Conservation (phyloP, 139 green algal species). For the Parachlorella kessleri region DNA sequence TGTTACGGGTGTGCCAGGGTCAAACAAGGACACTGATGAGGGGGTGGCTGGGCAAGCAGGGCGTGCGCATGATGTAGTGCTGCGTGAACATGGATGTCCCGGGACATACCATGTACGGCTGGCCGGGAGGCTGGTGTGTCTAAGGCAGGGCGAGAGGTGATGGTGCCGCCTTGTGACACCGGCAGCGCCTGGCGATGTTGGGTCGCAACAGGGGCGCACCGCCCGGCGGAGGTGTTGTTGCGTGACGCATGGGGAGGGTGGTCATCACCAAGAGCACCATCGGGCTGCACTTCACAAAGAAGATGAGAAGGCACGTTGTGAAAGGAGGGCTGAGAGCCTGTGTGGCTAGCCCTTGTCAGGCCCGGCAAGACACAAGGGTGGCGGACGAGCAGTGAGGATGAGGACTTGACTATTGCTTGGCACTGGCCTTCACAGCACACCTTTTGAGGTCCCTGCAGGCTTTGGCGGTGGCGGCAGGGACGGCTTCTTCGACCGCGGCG, state of each 20-base stretch:
- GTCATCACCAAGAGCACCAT: no score
- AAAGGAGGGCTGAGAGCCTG: not conserved
- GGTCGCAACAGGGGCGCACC: no score
- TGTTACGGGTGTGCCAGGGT: no score
- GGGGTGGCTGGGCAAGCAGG: not conserved
- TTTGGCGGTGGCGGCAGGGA: not conserved
- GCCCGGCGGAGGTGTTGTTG: no score
- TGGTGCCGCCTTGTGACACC: no score
- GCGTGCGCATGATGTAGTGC: not conserved
- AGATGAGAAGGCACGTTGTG: not conserved
- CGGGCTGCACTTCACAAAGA: not conserved
- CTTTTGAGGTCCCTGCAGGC: not conserved
- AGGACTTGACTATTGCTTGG: no score
- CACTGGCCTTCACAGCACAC: not conserved
- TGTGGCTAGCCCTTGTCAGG: not conserved
- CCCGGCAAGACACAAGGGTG: no score
- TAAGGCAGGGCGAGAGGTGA: no score
- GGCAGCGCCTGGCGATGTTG: no score
- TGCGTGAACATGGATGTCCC: not conserved
- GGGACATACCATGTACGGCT: not conserved
- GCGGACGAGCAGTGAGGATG: no score
- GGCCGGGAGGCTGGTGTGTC: not conserved
- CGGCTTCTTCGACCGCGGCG: not conserved
- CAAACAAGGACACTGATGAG: no score
- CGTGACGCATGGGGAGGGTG: no score